Evolutionary conservation across 441 rosid species (phyloP).

Genomic region (Geranium incanum): DNA sequence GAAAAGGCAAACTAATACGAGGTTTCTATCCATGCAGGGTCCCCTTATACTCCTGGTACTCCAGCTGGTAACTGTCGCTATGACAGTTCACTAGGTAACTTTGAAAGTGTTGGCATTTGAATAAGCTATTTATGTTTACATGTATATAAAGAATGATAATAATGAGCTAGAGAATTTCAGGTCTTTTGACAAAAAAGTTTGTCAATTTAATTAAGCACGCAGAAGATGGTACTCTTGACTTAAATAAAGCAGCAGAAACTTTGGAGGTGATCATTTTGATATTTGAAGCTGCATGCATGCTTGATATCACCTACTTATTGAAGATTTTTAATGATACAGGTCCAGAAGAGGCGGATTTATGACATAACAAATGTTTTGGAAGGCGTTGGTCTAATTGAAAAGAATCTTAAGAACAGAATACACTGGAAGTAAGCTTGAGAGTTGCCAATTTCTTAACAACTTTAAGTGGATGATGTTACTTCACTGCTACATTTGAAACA

Average conservation of each 20-base stretch:
- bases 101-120: background rate
- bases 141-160: conserved; percentile 14
- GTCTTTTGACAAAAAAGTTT: conserved; percentile 83
- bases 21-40: conserved; percentile 46
- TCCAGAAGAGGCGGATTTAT: conserved; percentile 88
- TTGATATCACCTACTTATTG: conserved; percentile 3
- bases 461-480: conserved; percentile 14
- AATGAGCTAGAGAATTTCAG: conserved; percentile 35
- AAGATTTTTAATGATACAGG: conserved; percentile 33
- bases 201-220: conserved; percentile 37
- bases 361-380: conserved; percentile 97
- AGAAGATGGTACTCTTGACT: conserved; percentile 78
- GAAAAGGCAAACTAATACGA: conserved; percentile 13
- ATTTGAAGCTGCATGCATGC: conserved; percentile 5
- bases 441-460: conserved; percentile 12
- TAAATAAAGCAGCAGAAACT: conserved; percentile 81
- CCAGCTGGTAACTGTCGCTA: conserved; percentile 69
- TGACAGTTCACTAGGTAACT: conserved; percentile 85
- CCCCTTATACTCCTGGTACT: conserved; percentile 51
- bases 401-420: conserved; percentile 81
- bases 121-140: conserved; percentile 8
- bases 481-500: conserved; percentile 16
- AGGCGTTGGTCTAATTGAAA: conserved; percentile 94
- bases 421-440: conserved; percentile 72
- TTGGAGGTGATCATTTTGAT: conserved; percentile 50